Evolutionary conservation across 1,139 yeast species (phyloP), one percentile per base, ranked within the genome.

Genomic region (Pichia sp.): DNA sequence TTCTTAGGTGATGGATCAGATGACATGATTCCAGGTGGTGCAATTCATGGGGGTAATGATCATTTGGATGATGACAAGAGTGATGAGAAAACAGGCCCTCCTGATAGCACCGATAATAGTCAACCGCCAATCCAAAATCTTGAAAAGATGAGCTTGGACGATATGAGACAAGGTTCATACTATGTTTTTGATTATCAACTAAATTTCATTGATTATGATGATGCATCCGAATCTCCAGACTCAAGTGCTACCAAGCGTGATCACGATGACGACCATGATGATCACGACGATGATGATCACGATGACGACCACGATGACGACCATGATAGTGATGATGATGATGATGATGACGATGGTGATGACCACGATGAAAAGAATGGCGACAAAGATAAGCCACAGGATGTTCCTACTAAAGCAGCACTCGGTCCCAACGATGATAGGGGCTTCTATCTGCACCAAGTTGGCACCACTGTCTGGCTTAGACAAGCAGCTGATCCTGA

Each of bases 401-500:
- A 32, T 7, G 7, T 14, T 9, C 21, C 25, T 15, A 22, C 15
- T 11, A 14, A 6, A 10, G 27, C 6, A 19, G 33, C 6, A 14
- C 39, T 11, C 33, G 29, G 6, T 26, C 38, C 4, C 6, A 34
- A 35, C 16, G 22, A 15, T n/a, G 63, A 58, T 26, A 52, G 49
- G 29, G 63, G 63, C 12, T 44, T 40, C 32, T 55, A 52, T 32
- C 3, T 55, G 1, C 44, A 40, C 20, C 32, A 32, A 27, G 29
- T 36, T 4, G 52, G 45, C 9, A 22, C 36, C 4, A 29, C 33
- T 4, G 12, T 42, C 7, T 42, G 32, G 19, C 30, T 55, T 26
- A 48, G 42, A 35, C 55, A 57, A 37, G 50, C 52, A 5, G 38
- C 53, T 1, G 56, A 58, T 33, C 25, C 42, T 2, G 18, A 29